These are phyloP conservation scores for Rhizophagus sp. DNA, from an alignment of 192 early-diverging fungal species.

Conservation along the genomic window DNA sequence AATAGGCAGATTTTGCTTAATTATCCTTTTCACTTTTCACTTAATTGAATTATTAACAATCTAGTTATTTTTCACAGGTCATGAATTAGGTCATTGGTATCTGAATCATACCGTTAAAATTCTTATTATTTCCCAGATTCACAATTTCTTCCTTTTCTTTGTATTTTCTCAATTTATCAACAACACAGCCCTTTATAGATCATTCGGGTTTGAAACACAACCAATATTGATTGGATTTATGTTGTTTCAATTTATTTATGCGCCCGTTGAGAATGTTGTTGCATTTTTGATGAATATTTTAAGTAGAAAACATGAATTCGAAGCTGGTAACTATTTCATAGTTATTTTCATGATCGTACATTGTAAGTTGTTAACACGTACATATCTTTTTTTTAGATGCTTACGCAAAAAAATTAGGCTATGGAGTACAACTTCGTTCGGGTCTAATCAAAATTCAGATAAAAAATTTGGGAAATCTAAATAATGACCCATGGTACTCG, in stretches of 20 bases:
- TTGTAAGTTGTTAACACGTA: background rate
- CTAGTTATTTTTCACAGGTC: conserved; percentile 50
- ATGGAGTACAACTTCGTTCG: conserved; percentile 66
- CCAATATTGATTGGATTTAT: conserved; percentile 89
- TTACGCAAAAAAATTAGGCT: conserved; percentile 84
- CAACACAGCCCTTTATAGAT: conserved; percentile 71
- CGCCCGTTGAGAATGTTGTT: conserved; percentile 76
- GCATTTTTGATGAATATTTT: conserved; percentile 77
- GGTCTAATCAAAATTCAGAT: conserved; percentile 88
- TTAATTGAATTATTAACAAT: background rate
- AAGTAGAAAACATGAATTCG: conserved; percentile 87
- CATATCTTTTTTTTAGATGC: conserved; percentile 53
- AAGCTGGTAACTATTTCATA: conserved; percentile 58
- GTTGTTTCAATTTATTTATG: conserved; percentile 86
- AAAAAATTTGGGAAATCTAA: conserved; percentile 86
- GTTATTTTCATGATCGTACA: background rate
- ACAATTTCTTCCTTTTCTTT: conserved; percentile 76
- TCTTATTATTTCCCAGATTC: conserved; percentile 71
- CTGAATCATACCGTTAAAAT: conserved; percentile 80
- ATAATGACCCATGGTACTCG: conserved; percentile 84
- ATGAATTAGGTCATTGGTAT: conserved; percentile 97
- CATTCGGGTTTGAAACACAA: conserved; percentile 80
- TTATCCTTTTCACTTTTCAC: background rate
- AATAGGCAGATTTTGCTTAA: background rate
- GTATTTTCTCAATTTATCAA: conserved; percentile 77